Percentiles rank a stretch among this genome's conserved stretches.
phyloP scores from a whole-genome alignment of 345 rosid genomes.

The Salix caprea region DNA sequence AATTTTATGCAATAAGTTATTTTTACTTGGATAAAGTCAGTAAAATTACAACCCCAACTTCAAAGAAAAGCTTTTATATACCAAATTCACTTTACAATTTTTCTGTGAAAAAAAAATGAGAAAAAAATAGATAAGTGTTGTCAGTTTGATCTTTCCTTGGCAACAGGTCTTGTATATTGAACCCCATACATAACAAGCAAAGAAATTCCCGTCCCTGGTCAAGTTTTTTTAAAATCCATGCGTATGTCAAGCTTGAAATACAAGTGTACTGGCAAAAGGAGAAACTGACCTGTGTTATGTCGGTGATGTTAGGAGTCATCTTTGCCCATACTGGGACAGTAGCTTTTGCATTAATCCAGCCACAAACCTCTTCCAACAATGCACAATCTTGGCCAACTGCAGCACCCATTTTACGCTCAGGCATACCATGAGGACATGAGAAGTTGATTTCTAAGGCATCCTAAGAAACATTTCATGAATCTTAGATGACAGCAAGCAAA shows the following conservation, averaged over 20 bases:
- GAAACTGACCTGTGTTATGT: constrained; percentile 67
- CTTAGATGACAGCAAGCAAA: not conserved
- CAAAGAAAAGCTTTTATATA: no score
- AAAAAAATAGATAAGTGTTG: no score
- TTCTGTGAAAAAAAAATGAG: no score
- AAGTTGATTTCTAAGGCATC: constrained; percentile 95
- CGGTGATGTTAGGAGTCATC: constrained; percentile 99
- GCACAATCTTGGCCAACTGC: constrained; percentile 94
- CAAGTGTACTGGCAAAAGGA: not conserved
- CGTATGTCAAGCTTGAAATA: not conserved
- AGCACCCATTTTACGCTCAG: constrained; percentile 98
- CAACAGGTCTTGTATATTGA: not conserved
- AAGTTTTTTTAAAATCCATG: not conserved
- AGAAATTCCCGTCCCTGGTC: not conserved
- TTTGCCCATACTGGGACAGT: constrained; percentile 98
- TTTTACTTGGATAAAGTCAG: no score
- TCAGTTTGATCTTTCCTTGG: no score
- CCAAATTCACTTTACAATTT: no score
- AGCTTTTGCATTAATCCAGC: constrained; percentile 95
- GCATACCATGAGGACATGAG: constrained; percentile 99
- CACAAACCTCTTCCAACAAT: constrained; percentile 80
- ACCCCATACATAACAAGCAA: not conserved
- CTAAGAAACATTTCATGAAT: constrained; percentile 25
- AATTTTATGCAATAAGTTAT: no score
- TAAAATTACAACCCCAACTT: no score